A percentile compares a stretch with the other conserved stretches of the same genome.
phyloP scores from a whole-genome alignment of 345 rosid genomes.

The Anastatica hierochuntica region DNA sequence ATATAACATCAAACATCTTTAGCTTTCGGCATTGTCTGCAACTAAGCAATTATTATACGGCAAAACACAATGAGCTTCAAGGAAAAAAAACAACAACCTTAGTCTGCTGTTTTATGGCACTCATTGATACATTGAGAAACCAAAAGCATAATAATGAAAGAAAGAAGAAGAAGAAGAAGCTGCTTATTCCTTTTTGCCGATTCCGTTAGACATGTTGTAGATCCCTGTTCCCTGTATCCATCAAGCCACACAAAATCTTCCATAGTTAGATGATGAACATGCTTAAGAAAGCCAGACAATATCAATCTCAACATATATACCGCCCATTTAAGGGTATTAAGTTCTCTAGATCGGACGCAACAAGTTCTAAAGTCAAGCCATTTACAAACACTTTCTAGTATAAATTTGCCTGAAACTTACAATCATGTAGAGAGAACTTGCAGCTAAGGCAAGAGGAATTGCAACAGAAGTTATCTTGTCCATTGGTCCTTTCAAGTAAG shows the following conservation, averaged over 20 bases:
- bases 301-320: not conserved
- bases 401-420: no score
- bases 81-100: slow-evolving; percentile 5
- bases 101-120: slow-evolving; percentile 2
- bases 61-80: slow-evolving; percentile 16
- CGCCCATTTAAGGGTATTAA: no score
- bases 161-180: not conserved
- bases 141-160: not conserved
- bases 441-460: slow-evolving; percentile 69
- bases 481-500: slow-evolving; percentile 67
- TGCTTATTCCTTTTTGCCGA: slow-evolving; percentile 72
- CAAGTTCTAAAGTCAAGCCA: not conserved
- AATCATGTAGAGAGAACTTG: slow-evolving; percentile 41
- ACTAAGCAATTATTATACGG: slow-evolving; percentile 30
- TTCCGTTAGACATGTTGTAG: slow-evolving; percentile 80
- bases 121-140: slow-evolving; percentile 5
- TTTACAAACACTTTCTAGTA: no score
- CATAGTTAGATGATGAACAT: not conserved
- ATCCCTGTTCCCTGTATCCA: slow-evolving; percentile 66
- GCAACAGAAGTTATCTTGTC: slow-evolving; percentile 90
- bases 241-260: not conserved
- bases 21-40: slow-evolving; percentile 24
- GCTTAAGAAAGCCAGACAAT: not conserved
- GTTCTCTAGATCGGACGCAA: not conserved
- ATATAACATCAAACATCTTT: slow-evolving; percentile 13